These are phyloP conservation scores for Moesziomyces sp. DNA, from an alignment of 1,284 basidiomycete species.

Conservation along the genomic window DNA sequence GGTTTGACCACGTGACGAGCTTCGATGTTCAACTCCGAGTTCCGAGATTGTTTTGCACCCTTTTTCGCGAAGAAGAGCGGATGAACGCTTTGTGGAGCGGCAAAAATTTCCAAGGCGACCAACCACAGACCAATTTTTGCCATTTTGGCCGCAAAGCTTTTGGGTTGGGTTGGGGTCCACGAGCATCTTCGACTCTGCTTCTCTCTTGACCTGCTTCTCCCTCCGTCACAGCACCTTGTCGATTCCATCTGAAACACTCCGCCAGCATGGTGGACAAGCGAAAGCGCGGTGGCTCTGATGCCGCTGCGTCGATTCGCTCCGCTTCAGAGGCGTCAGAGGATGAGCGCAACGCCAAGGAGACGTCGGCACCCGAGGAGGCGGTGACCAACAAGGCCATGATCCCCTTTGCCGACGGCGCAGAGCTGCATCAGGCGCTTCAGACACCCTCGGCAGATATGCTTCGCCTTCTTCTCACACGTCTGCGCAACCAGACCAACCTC, in stretches of 20 bases:
- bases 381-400: conserved; percentile 16
- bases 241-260: background rate
- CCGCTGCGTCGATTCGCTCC: conserved; percentile 18
- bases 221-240: background rate
- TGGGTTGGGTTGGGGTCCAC: background rate
- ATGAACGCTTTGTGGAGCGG: conserved; percentile 4
- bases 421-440: conserved; percentile 33
- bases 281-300: conserved; percentile 34
- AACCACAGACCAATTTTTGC: background rate
- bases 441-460: conserved; percentile 44
- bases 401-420: conserved; percentile 30
- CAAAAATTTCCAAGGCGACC: conserved; percentile 15
- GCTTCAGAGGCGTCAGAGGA: conserved; percentile 24
- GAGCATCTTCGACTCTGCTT: background rate
- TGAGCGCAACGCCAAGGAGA: conserved; percentile 11
- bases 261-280: conserved; percentile 34
- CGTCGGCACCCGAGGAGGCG: conserved; percentile 2
- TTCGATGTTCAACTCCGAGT: background rate
- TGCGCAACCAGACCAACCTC: conserved; percentile 36
- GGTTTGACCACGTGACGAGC: background rate
- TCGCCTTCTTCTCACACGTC: conserved; percentile 33
- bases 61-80: conserved; percentile 1
- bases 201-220: background rate
- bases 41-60: background rate
- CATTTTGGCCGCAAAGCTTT: background rate